A percentile compares a stretch with the other conserved stretches of the same genome.
These are phyloP conservation scores for Cyberlindnera mycetangii DNA, from an alignment of 805 yeast species.

Conservation along the genomic window DNA sequence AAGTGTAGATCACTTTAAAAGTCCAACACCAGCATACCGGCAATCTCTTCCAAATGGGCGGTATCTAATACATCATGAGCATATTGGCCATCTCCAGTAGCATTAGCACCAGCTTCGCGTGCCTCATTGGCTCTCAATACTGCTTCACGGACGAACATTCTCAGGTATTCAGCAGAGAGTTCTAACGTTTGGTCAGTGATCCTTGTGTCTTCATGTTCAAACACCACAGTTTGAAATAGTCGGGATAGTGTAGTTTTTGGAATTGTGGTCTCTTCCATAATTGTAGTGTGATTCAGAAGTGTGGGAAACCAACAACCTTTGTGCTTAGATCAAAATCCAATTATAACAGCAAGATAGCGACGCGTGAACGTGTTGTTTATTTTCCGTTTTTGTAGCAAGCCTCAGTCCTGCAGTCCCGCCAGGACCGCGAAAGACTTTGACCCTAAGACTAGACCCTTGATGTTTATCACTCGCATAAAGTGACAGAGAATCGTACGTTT, in stretches of 20 bases:
- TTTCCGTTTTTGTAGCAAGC: too few relatives aligned
- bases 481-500: not conserved
- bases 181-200: conserved; percentile 48
- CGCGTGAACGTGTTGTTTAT: too few relatives aligned
- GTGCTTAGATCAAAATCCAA: too few relatives aligned
- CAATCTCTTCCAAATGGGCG: conserved; percentile 50
- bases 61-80: conserved; percentile 42
- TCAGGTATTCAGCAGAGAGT: conserved; percentile 50
- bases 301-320: too few relatives aligned
- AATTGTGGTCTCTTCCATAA: conserved; percentile 16
- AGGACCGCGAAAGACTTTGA: too few relatives aligned
- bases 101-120: conserved; percentile 27
- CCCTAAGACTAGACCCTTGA: not conserved
- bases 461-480: not conserved
- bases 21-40: conserved; percentile 56
- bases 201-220: conserved; percentile 42
- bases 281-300: too few relatives aligned
- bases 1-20: conserved; percentile 34
- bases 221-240: conserved; percentile 48
- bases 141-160: conserved; percentile 58
- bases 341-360: too few relatives aligned
- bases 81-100: conserved; percentile 17
- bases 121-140: conserved; percentile 55
- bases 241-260: conserved; percentile 43
- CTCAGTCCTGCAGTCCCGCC: too few relatives aligned